phyloP scores from a whole-genome alignment of 2,329 filamentous ascomycete species.

The Hirsutella minnesotensis region DNA sequence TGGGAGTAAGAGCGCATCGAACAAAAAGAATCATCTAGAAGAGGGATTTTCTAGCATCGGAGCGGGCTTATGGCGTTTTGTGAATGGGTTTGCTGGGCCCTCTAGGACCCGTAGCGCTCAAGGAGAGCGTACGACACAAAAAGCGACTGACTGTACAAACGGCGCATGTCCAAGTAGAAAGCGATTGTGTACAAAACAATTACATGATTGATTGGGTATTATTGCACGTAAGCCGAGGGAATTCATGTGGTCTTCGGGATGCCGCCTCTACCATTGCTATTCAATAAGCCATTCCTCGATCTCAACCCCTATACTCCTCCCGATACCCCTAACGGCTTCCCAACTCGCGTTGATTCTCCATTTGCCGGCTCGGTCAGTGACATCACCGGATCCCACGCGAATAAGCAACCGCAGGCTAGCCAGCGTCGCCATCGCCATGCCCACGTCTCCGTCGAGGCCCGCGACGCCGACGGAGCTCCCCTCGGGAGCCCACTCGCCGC shows the following conservation, averaged over 20 bases:
- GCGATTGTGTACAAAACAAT: no score
- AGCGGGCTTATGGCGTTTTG: not conserved
- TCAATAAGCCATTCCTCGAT: constrained; percentile 67
- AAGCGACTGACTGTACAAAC: no score
- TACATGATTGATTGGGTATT: no score
- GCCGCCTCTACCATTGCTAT: constrained; percentile 27
- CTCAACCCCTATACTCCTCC: constrained; percentile 64
- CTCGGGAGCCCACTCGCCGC: constrained; percentile 38
- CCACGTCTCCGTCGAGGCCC: constrained; percentile 42
- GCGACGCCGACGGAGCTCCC: constrained; percentile 14
- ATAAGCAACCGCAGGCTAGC: constrained; percentile 58
- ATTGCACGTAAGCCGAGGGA: no score
- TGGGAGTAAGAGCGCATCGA: not conserved
- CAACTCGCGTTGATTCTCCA: constrained; percentile 72
- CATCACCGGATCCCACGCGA: constrained; percentile 50
- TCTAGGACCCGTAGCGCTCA: no score
- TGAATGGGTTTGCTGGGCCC: no score
- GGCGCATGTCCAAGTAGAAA: no score
- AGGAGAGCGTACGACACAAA: no score
- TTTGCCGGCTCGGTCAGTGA: constrained; percentile 56
- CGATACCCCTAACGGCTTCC: constrained; percentile 62
- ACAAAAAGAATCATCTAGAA: constrained; percentile 1
- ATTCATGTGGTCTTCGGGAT: no score
- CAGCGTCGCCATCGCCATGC: constrained; percentile 59
- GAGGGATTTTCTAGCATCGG: not conserved